These are phyloP conservation scores for Ustilago trichophora DNA, from an alignment of 1,284 basidiomycete genomes.

Conservation along the genomic window DNA sequence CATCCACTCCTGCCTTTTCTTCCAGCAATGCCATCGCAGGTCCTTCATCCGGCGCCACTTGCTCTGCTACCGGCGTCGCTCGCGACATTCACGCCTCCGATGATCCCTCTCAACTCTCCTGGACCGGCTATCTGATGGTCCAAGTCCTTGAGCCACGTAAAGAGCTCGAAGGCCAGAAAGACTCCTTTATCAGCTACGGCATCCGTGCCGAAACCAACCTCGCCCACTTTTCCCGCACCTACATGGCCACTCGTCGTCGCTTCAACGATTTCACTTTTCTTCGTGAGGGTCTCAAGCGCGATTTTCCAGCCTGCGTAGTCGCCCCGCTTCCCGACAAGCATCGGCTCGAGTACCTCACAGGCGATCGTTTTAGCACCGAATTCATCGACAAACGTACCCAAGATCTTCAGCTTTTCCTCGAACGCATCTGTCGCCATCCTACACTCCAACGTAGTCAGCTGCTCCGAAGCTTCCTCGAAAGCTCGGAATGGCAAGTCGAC, in stretches of 20 bases:
- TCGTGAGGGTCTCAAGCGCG: conserved; percentile 83
- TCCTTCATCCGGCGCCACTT: conserved; percentile 14
- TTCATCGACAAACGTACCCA: conserved; percentile 90
- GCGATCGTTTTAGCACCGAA: conserved; percentile 93
- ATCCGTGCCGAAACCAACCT: conserved; percentile 88
- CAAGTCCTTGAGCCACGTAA: conserved; percentile 90
- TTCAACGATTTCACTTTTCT: conserved; percentile 98
- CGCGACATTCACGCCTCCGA: conserved; percentile 22
- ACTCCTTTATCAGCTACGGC: conserved; percentile 93
- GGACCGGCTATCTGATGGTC: conserved; percentile 69
- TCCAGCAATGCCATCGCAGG: conserved; percentile 26
- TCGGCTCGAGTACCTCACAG: conserved; percentile 88
- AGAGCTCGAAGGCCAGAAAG: conserved; percentile 87
- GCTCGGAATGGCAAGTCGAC: conserved; percentile 83
- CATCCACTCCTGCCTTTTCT: conserved; percentile 17
- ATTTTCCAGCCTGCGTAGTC: conserved; percentile 95
- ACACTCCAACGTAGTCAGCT: conserved; percentile 89
- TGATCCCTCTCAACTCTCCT: conserved; percentile 33
- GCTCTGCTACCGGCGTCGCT: conserved; percentile 14
- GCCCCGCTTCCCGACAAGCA: conserved; percentile 97
- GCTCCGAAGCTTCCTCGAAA: conserved; percentile 90
- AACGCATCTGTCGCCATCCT: conserved; percentile 88
- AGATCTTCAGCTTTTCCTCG: conserved; percentile 91
- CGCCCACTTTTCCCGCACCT: conserved; percentile 75
- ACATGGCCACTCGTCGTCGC: conserved; percentile 78